These are phyloP conservation scores for Ophiocordyceps camponoti-leonardi DNA, from an alignment of 2,329 filamentous ascomycete species.

Conservation along the genomic window DNA sequence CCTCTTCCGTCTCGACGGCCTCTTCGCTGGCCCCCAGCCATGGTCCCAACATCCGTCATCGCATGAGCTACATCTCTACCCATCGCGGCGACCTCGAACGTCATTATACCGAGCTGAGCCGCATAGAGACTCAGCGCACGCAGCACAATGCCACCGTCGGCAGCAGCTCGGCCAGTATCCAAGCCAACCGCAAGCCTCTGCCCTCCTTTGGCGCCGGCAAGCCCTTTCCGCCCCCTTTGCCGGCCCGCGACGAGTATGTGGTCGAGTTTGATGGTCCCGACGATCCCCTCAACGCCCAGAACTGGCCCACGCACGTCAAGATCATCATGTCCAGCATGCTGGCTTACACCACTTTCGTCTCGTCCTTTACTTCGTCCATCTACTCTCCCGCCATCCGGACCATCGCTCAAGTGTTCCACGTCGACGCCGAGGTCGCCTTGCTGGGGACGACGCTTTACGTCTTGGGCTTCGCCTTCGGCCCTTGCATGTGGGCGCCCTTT, in stretches of 20 bases:
- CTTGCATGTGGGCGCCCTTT: conserved; percentile 54
- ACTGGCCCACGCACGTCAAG: conserved; percentile 73
- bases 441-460: conserved; percentile 54
- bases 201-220: conserved; percentile 60
- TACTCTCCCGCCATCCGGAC: conserved; percentile 49
- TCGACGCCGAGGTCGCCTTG: conserved; percentile 43
- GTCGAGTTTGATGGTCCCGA: conserved; percentile 73
- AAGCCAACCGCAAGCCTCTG: conserved; percentile 29
- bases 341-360: conserved; percentile 54
- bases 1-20: conserved; percentile 31
- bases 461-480: conserved; percentile 55
- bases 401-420: conserved; percentile 40
- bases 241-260: conserved; percentile 59
- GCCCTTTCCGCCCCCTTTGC: conserved; percentile 51
- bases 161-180: conserved; percentile 19
- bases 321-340: conserved; percentile 49
- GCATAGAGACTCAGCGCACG: conserved; percentile 53
- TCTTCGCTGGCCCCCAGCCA: conserved; percentile 14
- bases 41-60: conserved; percentile 20
- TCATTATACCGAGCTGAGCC: conserved; percentile 49
- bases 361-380: conserved; percentile 58
- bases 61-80: background rate
- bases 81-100: conserved; percentile 38
- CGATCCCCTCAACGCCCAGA: conserved; percentile 74
- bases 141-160: conserved; percentile 64